Evolutionary conservation across 495 filamentous ascomycete species (phyloP).

Genomic region (Aspergillus haitiensis): DNA sequence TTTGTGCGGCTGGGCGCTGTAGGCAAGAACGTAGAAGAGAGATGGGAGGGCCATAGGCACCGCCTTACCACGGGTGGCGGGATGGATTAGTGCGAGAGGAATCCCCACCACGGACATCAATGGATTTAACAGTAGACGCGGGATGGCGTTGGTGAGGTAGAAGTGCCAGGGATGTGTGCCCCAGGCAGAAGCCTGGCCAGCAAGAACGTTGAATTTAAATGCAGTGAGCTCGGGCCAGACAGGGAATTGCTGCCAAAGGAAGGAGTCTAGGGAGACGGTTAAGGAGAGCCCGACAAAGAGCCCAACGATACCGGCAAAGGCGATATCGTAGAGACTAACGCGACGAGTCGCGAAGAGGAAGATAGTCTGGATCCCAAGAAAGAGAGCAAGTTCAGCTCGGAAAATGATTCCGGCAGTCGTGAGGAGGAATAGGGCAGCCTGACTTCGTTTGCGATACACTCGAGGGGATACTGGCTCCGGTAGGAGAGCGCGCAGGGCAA

Average conservation of each 20-base stretch:
- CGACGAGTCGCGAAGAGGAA: conserved; percentile 56
- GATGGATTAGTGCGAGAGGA: conserved; percentile 60
- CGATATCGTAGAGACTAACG: conserved; percentile 57
- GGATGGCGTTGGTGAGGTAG: conserved; percentile 82
- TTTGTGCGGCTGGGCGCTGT: conserved; percentile 88
- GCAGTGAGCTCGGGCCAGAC: conserved; percentile 89
- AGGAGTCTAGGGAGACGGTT: conserved; percentile 78
- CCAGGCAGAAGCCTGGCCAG: conserved; percentile 72
- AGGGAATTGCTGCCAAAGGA: conserved; percentile 80
- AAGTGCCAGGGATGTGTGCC: conserved; percentile 80
- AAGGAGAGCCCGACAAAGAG: conserved; percentile 58
- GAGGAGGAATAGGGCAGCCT: conserved; percentile 66
- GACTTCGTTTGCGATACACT: conserved; percentile 42
- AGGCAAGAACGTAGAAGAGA: conserved; percentile 71
- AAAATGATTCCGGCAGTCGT: conserved; percentile 85
- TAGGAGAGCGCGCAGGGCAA: conserved; percentile 70
- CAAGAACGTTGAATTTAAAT: conserved; percentile 88
- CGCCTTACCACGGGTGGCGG: conserved; percentile 47
- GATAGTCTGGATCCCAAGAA: conserved; percentile 57
- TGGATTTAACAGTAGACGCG: conserved; percentile 82
- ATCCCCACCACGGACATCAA: conserved; percentile 60
- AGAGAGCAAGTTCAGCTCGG: conserved; percentile 83
- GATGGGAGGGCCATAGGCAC: conserved; percentile 62
- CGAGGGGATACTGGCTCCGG: conserved; percentile 44
- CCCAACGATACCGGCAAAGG: conserved; percentile 68